A percentile compares a stretch with the other conserved stretches of the same genome.
Evolutionary conservation across 495 filamentous ascomycete genomes (phyloP).

Genomic region (Thermochaetoides thermophila): DNA sequence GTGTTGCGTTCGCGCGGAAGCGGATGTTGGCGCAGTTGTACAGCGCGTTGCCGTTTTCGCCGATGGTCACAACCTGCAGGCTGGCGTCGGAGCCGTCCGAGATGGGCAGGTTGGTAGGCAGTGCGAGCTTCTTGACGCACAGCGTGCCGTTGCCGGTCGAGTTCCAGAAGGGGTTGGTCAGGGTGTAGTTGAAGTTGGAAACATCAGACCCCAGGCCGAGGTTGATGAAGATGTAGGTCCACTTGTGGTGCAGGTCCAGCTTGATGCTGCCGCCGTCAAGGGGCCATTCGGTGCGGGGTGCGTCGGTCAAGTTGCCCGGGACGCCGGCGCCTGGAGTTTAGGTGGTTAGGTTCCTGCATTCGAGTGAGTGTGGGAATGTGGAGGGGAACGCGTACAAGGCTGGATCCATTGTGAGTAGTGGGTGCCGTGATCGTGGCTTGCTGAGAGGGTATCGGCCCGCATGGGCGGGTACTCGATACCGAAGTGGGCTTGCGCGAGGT

Average conservation of each 20-base stretch:
- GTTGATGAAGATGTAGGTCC: conserved; percentile 47
- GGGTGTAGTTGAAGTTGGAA: conserved; percentile 44
- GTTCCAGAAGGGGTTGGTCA: conserved; percentile 38
- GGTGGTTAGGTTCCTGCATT: conserved; percentile 7
- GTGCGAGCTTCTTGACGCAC: conserved; percentile 35
- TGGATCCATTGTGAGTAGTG: conserved; percentile 39
- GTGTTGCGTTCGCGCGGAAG: conserved; percentile 31
- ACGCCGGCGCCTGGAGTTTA: conserved; percentile 37
- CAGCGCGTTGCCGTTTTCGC: conserved; percentile 31
- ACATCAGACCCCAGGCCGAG: conserved; percentile 41
- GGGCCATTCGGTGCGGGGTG: conserved; percentile 49
- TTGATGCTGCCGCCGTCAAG: conserved; percentile 38
- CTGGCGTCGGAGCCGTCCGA: conserved; percentile 36
- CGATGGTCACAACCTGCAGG: conserved; percentile 44
- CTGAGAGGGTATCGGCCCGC: conserved; percentile 41
- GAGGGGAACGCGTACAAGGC: conserved; percentile 33
- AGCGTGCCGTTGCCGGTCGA: conserved; percentile 45
- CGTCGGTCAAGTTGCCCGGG: conserved; percentile 22
- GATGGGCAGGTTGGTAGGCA: conserved; percentile 27
- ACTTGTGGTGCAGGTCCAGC: conserved; percentile 37
- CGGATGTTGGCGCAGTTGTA: conserved; percentile 56
- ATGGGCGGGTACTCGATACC: conserved; percentile 39
- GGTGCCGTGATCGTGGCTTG: conserved; percentile 4
- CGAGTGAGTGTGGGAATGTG: neutral
- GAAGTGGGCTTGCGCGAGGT: conserved; percentile 42